phyloP scores from a whole-genome alignment of 768 basidiomycete species.

The Auriscalpium vulgare region DNA sequence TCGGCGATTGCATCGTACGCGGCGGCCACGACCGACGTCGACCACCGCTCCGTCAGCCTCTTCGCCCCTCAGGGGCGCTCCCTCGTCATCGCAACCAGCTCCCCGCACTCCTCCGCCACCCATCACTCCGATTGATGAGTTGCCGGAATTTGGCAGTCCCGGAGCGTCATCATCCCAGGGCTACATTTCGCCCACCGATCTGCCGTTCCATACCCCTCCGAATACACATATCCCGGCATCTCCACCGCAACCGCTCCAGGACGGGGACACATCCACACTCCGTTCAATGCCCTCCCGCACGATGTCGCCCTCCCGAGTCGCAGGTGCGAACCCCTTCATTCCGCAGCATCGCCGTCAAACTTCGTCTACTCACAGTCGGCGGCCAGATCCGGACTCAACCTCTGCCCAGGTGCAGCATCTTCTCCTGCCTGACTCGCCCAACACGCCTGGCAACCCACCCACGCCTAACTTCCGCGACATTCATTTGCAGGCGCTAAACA shows the following conservation, averaged over 20 bases:
- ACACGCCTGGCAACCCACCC: constrained; percentile 64
- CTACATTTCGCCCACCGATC: constrained; percentile 58
- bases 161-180: constrained; percentile 47
- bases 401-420: constrained; percentile 50
- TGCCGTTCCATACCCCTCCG: constrained; percentile 49
- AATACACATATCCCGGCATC: constrained; percentile 42
- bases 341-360: constrained; percentile 50
- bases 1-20: constrained; percentile 54
- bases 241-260: constrained; percentile 22
- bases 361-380: constrained; percentile 62
- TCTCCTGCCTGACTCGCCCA: constrained; percentile 66
- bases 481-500: constrained; percentile 59
- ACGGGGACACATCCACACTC: constrained; percentile 19
- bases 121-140: constrained; percentile 74
- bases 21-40: constrained; percentile 41
- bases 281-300: constrained; percentile 45
- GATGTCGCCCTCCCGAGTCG: constrained; percentile 40
- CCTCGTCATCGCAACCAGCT: constrained; percentile 32
- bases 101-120: constrained; percentile 51
- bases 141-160: constrained; percentile 35
- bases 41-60: constrained; percentile 41
- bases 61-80: constrained; percentile 57
- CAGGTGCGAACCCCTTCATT: constrained; percentile 84
- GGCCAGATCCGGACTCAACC: constrained; percentile 55
- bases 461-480: constrained; percentile 83